A percentile compares a stretch with the other conserved stretches of the same genome.
phyloP scores from a whole-genome alignment of 352 stramenopile genomes.

The Globisporangium nagaii region DNA sequence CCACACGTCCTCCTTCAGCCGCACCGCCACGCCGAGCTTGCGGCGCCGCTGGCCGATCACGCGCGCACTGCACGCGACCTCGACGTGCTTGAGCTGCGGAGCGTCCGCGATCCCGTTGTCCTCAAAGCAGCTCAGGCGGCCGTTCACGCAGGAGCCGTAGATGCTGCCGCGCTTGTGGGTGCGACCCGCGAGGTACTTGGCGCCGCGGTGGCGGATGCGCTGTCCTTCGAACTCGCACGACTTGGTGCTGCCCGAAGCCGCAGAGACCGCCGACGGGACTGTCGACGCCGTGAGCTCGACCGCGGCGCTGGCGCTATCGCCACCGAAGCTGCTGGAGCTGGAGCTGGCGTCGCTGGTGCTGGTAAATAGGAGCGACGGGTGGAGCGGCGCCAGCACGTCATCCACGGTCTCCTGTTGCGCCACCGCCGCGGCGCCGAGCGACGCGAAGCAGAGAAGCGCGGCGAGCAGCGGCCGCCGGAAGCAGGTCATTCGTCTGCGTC shows the following conservation, averaged over 20 bases:
- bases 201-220: conserved; percentile 31
- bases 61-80: conserved; percentile 30
- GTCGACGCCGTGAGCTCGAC: not conserved
- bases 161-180: conserved; percentile 43
- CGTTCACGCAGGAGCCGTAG: conserved; percentile 42
- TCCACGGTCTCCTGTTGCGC: not conserved
- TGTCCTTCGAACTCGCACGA: conserved; percentile 41
- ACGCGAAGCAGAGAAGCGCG: not conserved
- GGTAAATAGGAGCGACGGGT: not conserved
- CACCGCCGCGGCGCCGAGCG: not conserved
- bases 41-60: conserved; percentile 20
- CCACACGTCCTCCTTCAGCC: conserved; percentile 56
- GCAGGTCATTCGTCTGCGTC: not conserved
- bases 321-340: not conserved
- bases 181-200: conserved; percentile 45
- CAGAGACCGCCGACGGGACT: not conserved
- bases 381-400: conserved; percentile 1
- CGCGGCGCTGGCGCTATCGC: not conserved
- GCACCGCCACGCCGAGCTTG: conserved; percentile 50
- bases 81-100: conserved; percentile 28
- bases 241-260: not conserved
- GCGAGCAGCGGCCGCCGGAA: not conserved
- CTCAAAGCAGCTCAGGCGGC: conserved; percentile 46
- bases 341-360: not conserved
- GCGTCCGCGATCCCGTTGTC: conserved; percentile 61